Evolutionary conservation across 495 filamentous ascomycete genomes (phyloP).

Genomic region (Neurospora sp.): DNA sequence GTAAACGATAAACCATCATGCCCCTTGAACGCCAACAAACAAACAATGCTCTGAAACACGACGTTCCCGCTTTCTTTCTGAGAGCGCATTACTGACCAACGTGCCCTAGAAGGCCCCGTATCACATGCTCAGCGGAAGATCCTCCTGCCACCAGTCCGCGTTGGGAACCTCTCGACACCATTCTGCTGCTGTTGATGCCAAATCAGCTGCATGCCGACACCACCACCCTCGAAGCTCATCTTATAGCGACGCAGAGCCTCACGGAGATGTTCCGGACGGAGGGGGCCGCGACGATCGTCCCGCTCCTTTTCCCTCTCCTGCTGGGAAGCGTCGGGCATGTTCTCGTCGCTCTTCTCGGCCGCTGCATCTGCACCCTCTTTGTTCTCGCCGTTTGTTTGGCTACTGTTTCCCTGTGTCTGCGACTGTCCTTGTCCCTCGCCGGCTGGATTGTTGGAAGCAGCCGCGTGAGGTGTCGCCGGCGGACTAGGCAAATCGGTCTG

Average conservation of each 20-base stretch:
- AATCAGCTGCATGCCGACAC: constrained; percentile 60
- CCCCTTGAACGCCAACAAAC: background rate
- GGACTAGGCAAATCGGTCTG: constrained; percentile 33
- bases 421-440: background rate
- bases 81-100: background rate
- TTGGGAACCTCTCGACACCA: constrained; percentile 50
- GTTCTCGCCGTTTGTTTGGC: background rate
- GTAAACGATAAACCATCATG: background rate
- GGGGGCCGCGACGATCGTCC: constrained; percentile 44
- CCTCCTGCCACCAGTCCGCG: constrained; percentile 51
- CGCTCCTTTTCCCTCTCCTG: constrained; percentile 23
- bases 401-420: background rate
- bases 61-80: background rate
- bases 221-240: constrained; percentile 57
- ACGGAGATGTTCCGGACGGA: constrained; percentile 73
- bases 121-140: constrained; percentile 46
- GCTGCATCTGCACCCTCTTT: background rate
- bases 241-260: constrained; percentile 70
- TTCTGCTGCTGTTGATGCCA: constrained; percentile 51
- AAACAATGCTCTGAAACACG: background rate
- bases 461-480: constrained; percentile 6
- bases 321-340: background rate
- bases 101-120: background rate
- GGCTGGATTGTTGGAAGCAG: constrained; percentile 1
- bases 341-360: background rate